Base-by-base conservation (phyloP, 306 rosid species). In the Glycine latifolia region DNA sequence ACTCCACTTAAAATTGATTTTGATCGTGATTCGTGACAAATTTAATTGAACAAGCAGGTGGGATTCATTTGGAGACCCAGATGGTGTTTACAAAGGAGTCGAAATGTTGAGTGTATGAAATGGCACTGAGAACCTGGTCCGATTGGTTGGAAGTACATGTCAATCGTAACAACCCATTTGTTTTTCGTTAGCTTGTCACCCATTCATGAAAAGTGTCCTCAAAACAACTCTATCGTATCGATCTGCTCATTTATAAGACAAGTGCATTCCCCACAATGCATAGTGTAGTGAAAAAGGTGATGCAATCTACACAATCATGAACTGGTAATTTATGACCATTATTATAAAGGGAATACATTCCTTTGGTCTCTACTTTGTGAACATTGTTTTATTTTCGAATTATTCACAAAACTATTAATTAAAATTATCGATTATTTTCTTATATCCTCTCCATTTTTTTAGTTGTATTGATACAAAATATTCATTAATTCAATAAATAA, bases 161-260 rank as follows among this genome's bases (percentile, higher is more conserved):
- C n/a, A 84, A 95, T 76, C 83, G 86, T 35, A 90, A 53, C 88
- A 37, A 89, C 99, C 49, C 79, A 79, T 2, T 43, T 93, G 84
- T 91, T 91, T 68, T 93, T 95, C 20, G 92, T 95, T 73, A 91
- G 92, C 88, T 86, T 95, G 97, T 95, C 99, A n/a, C 99, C 98
- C 2, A 95, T 92, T 76, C 99, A 95, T 61, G 87, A 89, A 66
- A 95, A 89, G 98, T 93, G 90, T 58, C 59, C 3, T 41, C 52
- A 35, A 4, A 17, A 1, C 9, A 63, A 53, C 11, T 10, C 17
- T 14, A 33, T 65, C 54, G 9, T 46, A 65, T 63, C 39, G 31
- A 26, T 35, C 35, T 37, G 12, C 4, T 10, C 81, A 15, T 31
- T 74, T 1, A 15, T 62, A 47, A 20, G 50, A 49, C n/a, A 62